These are phyloP conservation scores for Vitis hybrid DNA, from an alignment of 177 flowering plant genomes.

Conservation along the genomic window DNA sequence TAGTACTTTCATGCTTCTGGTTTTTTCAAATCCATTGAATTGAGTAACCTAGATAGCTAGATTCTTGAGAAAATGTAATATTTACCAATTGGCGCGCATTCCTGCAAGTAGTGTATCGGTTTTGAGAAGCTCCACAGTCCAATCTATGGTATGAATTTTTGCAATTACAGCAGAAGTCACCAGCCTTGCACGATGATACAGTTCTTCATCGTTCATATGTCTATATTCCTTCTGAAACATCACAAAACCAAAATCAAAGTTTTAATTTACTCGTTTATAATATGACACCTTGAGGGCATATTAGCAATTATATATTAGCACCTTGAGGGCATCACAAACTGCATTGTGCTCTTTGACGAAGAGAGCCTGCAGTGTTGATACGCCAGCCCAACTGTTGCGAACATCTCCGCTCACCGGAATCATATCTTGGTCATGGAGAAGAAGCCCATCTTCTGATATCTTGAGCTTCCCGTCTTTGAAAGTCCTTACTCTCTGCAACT, in stretches of 20 bases:
- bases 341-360: constrained; percentile 53
- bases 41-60: too few relatives aligned
- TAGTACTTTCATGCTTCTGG: too few relatives aligned
- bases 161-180: constrained; percentile 64
- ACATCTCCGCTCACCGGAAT: constrained; percentile 49
- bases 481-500: constrained; percentile 40
- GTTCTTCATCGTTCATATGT: constrained; percentile 31
- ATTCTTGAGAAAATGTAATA: too few relatives aligned
- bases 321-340: constrained; percentile 48
- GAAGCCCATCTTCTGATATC: constrained; percentile 43
- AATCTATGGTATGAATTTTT: constrained; percentile 60
- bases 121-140: constrained; percentile 57
- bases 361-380: constrained; percentile 45
- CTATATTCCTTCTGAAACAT: too few relatives aligned
- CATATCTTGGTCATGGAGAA: constrained; percentile 38
- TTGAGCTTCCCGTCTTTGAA: constrained; percentile 54
- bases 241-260: constrained; percentile 23
- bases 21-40: too few relatives aligned
- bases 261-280: too few relatives aligned
- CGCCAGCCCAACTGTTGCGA: constrained; percentile 56
- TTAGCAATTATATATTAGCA: background rate
- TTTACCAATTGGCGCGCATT: constrained; percentile 55
- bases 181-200: constrained; percentile 46
- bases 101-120: constrained; percentile 48
- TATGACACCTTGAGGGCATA: background rate